A percentile compares a stretch with the other conserved stretches of the same genome.
Evolutionary conservation across 129 eudicot genomes (phyloP).

Genomic region (Chrysanthemum makinoi): DNA sequence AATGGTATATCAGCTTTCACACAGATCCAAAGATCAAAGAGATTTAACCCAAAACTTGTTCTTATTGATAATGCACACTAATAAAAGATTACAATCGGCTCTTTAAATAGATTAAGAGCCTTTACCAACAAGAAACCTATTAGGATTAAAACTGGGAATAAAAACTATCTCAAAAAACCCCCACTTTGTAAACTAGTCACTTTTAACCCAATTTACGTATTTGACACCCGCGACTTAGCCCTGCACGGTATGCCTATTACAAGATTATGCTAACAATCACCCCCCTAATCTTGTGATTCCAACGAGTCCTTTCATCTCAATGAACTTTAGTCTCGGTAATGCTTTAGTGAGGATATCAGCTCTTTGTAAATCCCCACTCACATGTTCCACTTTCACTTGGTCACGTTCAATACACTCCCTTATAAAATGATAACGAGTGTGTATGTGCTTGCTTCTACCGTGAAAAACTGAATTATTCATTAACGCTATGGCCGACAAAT

Average conservation of each 20-base stretch:
- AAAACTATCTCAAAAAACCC: too few relatives aligned
- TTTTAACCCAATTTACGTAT: too few relatives aligned
- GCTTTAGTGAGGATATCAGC: not conserved
- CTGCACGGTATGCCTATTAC: constrained; percentile 2
- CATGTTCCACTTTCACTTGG: not conserved
- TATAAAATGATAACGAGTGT: not conserved
- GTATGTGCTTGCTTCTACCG: not conserved
- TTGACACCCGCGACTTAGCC: not conserved
- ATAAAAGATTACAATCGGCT: too few relatives aligned
- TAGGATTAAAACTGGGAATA: too few relatives aligned
- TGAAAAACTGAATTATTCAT: not conserved
- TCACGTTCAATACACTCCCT: not conserved
- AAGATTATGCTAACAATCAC: not conserved
- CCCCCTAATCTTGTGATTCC: not conserved
- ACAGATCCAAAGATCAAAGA: not conserved
- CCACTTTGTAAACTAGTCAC: too few relatives aligned
- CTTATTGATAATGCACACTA: too few relatives aligned
- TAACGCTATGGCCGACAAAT: not conserved
- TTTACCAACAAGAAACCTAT: too few relatives aligned
- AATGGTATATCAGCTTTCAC: not conserved
- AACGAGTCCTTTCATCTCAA: not conserved
- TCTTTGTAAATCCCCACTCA: not conserved
- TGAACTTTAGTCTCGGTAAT: not conserved
- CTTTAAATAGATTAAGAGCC: too few relatives aligned
- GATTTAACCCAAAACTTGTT: not conserved